phyloP scores from a whole-genome alignment of 2,329 filamentous ascomycete species.

The Pestalotiopsis sp. region DNA sequence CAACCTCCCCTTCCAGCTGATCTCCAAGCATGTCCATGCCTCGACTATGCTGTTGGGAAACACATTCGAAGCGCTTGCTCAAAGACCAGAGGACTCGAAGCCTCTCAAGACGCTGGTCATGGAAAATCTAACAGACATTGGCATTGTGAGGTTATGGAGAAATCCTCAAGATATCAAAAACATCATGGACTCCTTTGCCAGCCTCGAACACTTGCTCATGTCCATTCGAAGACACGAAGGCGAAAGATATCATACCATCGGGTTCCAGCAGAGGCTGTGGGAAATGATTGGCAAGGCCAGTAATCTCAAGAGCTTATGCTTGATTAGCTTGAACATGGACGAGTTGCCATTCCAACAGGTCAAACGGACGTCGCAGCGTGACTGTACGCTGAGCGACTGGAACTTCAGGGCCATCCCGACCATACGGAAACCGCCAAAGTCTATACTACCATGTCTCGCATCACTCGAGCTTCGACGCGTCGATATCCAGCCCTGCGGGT shows the following conservation, averaged over 20 bases:
- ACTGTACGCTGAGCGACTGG: slow-evolving; percentile 40
- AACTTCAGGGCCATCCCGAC: slow-evolving; percentile 37
- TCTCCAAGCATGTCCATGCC: slow-evolving; percentile 44
- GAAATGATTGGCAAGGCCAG: slow-evolving; percentile 46
- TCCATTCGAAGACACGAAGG: slow-evolving; percentile 46
- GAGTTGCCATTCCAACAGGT: slow-evolving; percentile 35
- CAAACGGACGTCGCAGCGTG: slow-evolving; percentile 37
- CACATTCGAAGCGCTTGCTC: slow-evolving; percentile 47
- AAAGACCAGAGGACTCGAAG: slow-evolving; percentile 43
- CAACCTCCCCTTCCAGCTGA: slow-evolving; percentile 52
- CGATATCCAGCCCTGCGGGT: slow-evolving; percentile 36
- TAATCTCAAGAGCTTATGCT: slow-evolving; percentile 45
- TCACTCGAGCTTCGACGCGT: slow-evolving; percentile 45
- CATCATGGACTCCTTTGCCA: slow-evolving; percentile 41
- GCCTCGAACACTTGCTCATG: slow-evolving; percentile 45
- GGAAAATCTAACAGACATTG: slow-evolving; percentile 50
- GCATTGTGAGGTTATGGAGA: slow-evolving; percentile 48
- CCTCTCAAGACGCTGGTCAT: slow-evolving; percentile 46
- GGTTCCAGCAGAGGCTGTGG: slow-evolving; percentile 49
- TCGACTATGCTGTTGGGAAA: slow-evolving; percentile 54
- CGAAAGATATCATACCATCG: slow-evolving; percentile 30
- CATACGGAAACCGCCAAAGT: slow-evolving; percentile 27
- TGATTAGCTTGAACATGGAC: slow-evolving; percentile 46
- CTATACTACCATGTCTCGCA: slow-evolving; percentile 37
- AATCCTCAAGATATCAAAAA: slow-evolving; percentile 53